Conservation (phyloP, 441 rosid species). For the Gossypium schwendimanii region DNA sequence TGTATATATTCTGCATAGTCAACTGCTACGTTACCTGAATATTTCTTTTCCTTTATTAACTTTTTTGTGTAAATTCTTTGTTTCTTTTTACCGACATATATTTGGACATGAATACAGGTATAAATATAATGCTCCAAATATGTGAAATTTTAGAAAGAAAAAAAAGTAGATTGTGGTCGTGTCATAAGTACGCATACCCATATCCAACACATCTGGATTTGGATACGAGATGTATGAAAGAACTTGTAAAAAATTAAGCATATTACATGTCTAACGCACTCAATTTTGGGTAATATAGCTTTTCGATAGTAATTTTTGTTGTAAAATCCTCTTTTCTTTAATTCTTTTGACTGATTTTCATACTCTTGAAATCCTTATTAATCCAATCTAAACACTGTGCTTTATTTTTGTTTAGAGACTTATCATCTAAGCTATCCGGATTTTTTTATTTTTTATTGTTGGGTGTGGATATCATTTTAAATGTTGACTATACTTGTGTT, state of each 20-base stretch:
- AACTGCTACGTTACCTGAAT: not conserved
- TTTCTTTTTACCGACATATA: too few relatives aligned
- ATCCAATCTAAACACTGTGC: conserved; percentile 84
- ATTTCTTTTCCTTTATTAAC: not conserved
- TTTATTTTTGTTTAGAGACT: not conserved
- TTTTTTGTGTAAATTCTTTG: too few relatives aligned
- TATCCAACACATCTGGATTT: not conserved
- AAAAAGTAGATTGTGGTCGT: too few relatives aligned
- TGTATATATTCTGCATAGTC: not conserved
- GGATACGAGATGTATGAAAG: not conserved
- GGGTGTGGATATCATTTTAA: not conserved
- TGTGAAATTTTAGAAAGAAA: too few relatives aligned
- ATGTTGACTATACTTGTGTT: not conserved
- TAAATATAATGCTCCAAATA: too few relatives aligned
- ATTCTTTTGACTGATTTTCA: not conserved
- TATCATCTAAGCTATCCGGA: not conserved
- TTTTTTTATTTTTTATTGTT: not conserved
- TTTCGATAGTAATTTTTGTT: not conserved
- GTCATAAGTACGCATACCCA: too few relatives aligned
- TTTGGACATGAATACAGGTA: too few relatives aligned
- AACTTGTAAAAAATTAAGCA: not conserved
- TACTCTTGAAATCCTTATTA: not conserved
- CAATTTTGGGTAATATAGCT: not conserved
- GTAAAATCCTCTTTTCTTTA: not conserved
- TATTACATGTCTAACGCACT: not conserved